Base-by-base conservation (phyloP, 2,329 filamentous ascomycete species). In the Hymenoscyphus linearis region DNA sequence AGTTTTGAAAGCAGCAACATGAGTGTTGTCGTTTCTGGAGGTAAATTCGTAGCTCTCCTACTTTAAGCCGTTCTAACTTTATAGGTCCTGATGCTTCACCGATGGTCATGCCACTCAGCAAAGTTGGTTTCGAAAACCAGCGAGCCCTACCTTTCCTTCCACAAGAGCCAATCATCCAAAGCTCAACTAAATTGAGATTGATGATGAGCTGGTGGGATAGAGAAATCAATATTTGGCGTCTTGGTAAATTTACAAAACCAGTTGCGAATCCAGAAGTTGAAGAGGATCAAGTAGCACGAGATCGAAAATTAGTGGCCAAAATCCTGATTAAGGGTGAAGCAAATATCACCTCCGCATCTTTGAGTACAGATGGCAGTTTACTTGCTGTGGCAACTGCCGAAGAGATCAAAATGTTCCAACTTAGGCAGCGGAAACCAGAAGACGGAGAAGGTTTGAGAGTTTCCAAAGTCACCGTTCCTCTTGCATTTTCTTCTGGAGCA, bases 161-260 rank as follows among this genome's bases (percentile, higher is more conserved):
- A 2, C 93, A 96, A 71, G 80, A 84, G 57, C 83, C 90, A 1
- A 86, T 89, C 2, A 74, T 97, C 7, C 79, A 84, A 37, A 93
- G 90, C 66, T 89, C 93, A 3, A 79, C 87, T 1, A 83, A 83
- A 50, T 86, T 87, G 52, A 85, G 95, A 55, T 78, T 97, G 25
- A 77, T 99, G 27, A 84, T 95, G 70, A 91, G 90, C 73, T 98
- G 92, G 90, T 98, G 93, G 91, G 90, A 93, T 66, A 83, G 89
- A 60, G 90, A 96, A 73, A 80, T 98, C 55, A 87, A 89, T 67
- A 83, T 99, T 63, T 99, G 93, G 92, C 83, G 80, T 47, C 76
- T 89, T 25, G 66, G 58, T 36, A 70, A 69, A 60, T 60, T 62
- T 12, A 50, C 60, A 10, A 61, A 66, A 27, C 31, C 58, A 13